Base-by-base conservation (phyloP, 139 green algal species). In the Chlamydomonas sphaeroides region DNA sequence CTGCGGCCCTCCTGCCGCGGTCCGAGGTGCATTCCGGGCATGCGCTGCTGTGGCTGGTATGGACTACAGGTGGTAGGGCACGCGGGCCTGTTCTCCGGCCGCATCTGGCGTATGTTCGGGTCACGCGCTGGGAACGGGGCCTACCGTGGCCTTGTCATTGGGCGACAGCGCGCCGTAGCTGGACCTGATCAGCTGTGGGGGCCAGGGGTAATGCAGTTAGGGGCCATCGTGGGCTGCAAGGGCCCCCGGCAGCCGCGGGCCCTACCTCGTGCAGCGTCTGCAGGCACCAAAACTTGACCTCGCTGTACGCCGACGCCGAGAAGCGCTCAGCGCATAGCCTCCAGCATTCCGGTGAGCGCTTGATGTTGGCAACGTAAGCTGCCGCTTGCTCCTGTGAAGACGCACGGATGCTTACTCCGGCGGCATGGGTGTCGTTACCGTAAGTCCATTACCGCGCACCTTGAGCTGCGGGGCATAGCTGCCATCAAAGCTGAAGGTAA, bases 201-300 rank as follows among this genome's bases (percentile, higher is more conserved):
- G n/a, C n/a, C n/a, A n/a, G n/a, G n/a, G n/a, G n/a, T n/a, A n/a
- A n/a, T n/a, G n/a, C n/a, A n/a, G n/a, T n/a, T n/a, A n/a, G n/a
- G n/a, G n/a, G n/a, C n/a, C n/a, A n/a, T n/a, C n/a, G n/a, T n/a
- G n/a, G n/a, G n/a, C n/a, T n/a, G n/a, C n/a, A n/a, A n/a, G n/a
- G n/a, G n/a, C n/a, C n/a, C n/a, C n/a, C n/a, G n/a, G n/a, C n/a
- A n/a, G n/a, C n/a, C 21, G 28, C 20, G 45, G 38, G 14, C 18
- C 87, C 5, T 48, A 97, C 89, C 92, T 97, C 94, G 41, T 96
- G 92, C 53, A 99, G 86, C 33, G 92, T 94, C 66, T 99, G 95
- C 42, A 98, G 84, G 89, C 97, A 99, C 97, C 97, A 99, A 86
- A 99, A 99, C 56, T 93, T 92, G 62, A 99, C 96, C 86, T 99